A percentile compares a stretch with the other conserved stretches of the same genome.
Conservation (phyloP, 1,139 yeast species). For the Blastobotrys raffinosifermentans region DNA sequence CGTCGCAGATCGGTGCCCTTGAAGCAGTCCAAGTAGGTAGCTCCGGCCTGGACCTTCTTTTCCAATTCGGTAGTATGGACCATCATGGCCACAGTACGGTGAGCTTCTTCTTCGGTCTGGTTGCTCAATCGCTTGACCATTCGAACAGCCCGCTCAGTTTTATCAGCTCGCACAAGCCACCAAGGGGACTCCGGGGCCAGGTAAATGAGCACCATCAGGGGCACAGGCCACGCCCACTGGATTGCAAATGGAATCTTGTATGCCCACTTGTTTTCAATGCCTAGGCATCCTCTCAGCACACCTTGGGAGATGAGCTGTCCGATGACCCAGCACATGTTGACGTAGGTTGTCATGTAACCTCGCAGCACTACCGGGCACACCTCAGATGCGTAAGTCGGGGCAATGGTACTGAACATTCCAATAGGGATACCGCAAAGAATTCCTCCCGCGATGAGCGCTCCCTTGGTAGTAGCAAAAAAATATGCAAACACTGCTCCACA, state of each 20-base stretch:
- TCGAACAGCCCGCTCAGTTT: conserved; percentile 36
- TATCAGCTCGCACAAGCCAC: conserved; percentile 41
- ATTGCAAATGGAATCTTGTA: conserved; percentile 44
- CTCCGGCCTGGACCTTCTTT: conserved; percentile 29
- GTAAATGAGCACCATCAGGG: conserved; percentile 45
- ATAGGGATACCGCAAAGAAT: conserved; percentile 41
- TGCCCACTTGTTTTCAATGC: conserved; percentile 24
- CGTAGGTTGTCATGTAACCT: conserved; percentile 16
- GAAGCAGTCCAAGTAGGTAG: conserved; percentile 44
- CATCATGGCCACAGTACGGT: conserved; percentile 24
- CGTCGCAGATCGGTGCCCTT: conserved; percentile 44
- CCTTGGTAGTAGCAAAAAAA: conserved; percentile 39
- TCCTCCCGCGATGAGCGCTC: conserved; percentile 38
- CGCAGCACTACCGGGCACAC: conserved; percentile 41
- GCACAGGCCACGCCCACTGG: conserved; percentile 61
- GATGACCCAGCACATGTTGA: conserved; percentile 26
- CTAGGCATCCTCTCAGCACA: conserved; percentile 11
- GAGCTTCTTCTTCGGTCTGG: conserved; percentile 4
- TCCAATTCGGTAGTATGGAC: conserved; percentile 42
- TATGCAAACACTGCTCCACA: conserved; percentile 37
- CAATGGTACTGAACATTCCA: conserved; percentile 41
- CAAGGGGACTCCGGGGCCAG: conserved; percentile 55
- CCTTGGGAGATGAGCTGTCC: conserved; percentile 19
- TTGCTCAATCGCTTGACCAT: conserved; percentile 16
- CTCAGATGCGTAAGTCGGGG: conserved; percentile 41